Percentiles rank a stretch among this genome's conserved stretches.
phyloP scores from a whole-genome alignment of 371 early-diverging fungal genomes.

The Mucor sp. region DNA sequence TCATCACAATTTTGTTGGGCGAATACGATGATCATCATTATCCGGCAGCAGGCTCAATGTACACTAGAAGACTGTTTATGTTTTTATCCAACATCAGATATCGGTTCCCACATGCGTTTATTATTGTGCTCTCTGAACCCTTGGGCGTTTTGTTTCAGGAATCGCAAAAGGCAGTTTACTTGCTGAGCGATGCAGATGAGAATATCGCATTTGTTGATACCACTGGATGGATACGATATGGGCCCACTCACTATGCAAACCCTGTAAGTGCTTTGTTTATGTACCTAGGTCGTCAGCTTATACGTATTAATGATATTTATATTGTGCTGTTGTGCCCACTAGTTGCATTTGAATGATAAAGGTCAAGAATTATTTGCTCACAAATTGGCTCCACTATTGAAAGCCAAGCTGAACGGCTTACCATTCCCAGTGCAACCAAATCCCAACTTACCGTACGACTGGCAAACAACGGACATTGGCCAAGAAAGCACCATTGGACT shows the following conservation, averaged over 20 bases:
- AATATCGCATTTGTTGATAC: constrained; percentile 38
- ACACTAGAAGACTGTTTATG: constrained; percentile 10
- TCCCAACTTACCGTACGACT: constrained; percentile 36
- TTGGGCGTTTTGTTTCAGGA: constrained; percentile 34
- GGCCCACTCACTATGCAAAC: constrained; percentile 26
- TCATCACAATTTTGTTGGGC: constrained; percentile 23
- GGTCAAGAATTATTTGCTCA: constrained; percentile 33
- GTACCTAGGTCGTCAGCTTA: not conserved
- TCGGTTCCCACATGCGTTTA: constrained; percentile 13
- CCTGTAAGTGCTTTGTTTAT: constrained; percentile 16
- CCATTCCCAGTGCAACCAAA: constrained; percentile 37
- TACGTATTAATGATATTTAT: not conserved
- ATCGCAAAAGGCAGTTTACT: constrained; percentile 34
- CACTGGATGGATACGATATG: constrained; percentile 36
- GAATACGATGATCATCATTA: constrained; percentile 24
- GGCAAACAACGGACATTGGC: constrained; percentile 46
- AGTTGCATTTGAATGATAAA: constrained; percentile 33
- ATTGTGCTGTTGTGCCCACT: not conserved
- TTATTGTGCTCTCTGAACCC: constrained; percentile 40
- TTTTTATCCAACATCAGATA: constrained; percentile 28
- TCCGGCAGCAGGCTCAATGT: constrained; percentile 7
- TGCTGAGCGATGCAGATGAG: constrained; percentile 28
- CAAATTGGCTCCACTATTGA: constrained; percentile 29
- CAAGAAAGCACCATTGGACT: constrained; percentile 29
- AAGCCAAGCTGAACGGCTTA: constrained; percentile 27